Percentiles rank a stretch among this genome's conserved stretches.
phyloP scores from a whole-genome alignment of 164 flowering plant genomes.

The Platanus orientalis region DNA sequence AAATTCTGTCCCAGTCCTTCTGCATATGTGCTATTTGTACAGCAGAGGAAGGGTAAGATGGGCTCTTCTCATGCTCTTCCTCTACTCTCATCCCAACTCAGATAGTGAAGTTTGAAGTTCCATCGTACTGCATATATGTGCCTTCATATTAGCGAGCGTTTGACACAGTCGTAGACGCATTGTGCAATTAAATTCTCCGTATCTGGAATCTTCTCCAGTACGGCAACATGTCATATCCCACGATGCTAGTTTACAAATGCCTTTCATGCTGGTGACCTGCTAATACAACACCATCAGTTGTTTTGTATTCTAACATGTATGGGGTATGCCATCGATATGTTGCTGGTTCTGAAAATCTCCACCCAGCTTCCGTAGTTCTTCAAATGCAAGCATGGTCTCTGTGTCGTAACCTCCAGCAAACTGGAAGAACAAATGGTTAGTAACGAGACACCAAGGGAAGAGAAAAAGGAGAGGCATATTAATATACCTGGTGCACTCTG shows the following conservation, averaged over 20 bases:
- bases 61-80: too few relatives aligned
- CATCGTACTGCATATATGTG: too few relatives aligned
- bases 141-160: too few relatives aligned
- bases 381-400: slow-evolving; percentile 22
- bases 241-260: not conserved
- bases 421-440: slow-evolving; percentile 10
- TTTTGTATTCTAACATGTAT: not conserved
- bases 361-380: slow-evolving; percentile 15
- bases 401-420: slow-evolving; percentile 28
- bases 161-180: too few relatives aligned
- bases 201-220: not conserved
- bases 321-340: not conserved
- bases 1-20: too few relatives aligned
- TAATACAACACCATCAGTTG: too few relatives aligned
- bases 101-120: too few relatives aligned
- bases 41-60: too few relatives aligned
- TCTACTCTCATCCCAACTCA: too few relatives aligned
- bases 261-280: too few relatives aligned
- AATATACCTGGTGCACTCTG: slow-evolving; percentile 42
- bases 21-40: too few relatives aligned
- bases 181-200: not conserved
- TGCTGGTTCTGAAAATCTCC: not conserved
- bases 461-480: not conserved
- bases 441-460: not conserved
- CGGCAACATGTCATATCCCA: not conserved